Conservation (phyloP, 225 moss, liverwort and hornwort species). For the Physcomitrium patens region DNA sequence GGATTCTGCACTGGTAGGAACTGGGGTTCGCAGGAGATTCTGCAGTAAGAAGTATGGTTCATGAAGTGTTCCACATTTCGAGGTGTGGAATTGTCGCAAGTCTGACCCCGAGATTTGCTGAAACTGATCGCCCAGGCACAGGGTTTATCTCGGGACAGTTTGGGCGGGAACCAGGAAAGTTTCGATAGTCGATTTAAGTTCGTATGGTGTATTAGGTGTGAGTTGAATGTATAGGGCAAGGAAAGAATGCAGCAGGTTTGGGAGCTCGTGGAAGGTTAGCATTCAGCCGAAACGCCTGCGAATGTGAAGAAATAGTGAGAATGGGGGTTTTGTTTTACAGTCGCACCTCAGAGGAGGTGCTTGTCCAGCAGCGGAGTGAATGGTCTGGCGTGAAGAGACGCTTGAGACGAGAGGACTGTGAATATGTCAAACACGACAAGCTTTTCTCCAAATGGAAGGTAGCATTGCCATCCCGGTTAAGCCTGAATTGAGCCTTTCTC, state of each 20-base stretch:
- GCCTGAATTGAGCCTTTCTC: neutral
- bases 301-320: neutral
- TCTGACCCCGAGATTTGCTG: too few species aligned
- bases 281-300: neutral
- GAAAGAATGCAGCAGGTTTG: neutral
- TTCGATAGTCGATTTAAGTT: too few species aligned
- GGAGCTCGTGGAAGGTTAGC: neutral
- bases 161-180: too few species aligned
- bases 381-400: neutral
- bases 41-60: too few species aligned
- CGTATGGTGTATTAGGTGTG: too few species aligned
- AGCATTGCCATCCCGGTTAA: neutral
- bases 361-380: neutral
- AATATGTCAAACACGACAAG: conserved; percentile 30
- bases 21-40: too few species aligned
- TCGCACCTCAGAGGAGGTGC: conserved; percentile 19
- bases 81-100: too few species aligned
- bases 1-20: too few species aligned
- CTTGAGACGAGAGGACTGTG: conserved; percentile 28
- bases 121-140: too few species aligned
- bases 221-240: neutral
- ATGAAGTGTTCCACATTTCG: too few species aligned
- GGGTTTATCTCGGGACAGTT: too few species aligned
- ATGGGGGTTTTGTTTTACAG: conserved; percentile 21
- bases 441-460: conserved; percentile 33